phyloP scores from a whole-genome alignment of 106 monocot genomes.

The Dendrobium officinale region DNA sequence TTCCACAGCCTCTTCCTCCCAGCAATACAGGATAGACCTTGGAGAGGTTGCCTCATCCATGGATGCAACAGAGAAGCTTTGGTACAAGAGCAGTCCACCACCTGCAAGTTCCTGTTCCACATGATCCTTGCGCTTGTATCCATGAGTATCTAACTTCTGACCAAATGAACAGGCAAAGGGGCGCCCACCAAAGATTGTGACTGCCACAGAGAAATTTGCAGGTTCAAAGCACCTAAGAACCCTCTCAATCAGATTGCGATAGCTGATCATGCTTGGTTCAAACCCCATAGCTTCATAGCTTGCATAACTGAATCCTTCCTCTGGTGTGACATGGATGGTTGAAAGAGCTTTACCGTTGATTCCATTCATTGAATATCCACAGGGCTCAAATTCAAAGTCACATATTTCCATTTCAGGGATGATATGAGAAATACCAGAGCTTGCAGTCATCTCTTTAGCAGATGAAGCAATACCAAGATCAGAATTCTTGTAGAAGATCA shows the following conservation, averaged over 20 bases:
- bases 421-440: slow-evolving; percentile 57
- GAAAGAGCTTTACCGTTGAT: slow-evolving; percentile 44
- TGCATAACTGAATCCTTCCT: slow-evolving; percentile 84
- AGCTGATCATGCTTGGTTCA: slow-evolving; percentile 25
- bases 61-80: slow-evolving; percentile 16
- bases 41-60: not conserved
- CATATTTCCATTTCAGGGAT: slow-evolving; percentile 82
- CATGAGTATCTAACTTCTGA: slow-evolving; percentile 8
- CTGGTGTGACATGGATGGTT: slow-evolving; percentile 82
- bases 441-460: slow-evolving; percentile 44
- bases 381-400: slow-evolving; percentile 86
- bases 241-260: slow-evolving; percentile 33
- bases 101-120: slow-evolving; percentile 26
- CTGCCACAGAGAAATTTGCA: slow-evolving; percentile 28
- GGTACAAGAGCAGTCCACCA: slow-evolving; percentile 31
- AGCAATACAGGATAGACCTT: slow-evolving; percentile 14
- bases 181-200: slow-evolving; percentile 32
- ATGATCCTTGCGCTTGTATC: slow-evolving; percentile 10
- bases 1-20: not conserved
- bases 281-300: slow-evolving; percentile 85
- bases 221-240: slow-evolving; percentile 35
- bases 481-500: slow-evolving; percentile 68
- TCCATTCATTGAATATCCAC: slow-evolving; percentile 86
- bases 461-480: not conserved
- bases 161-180: slow-evolving; percentile 16